Evolutionary conservation across 1,284 basidiomycete species (phyloP).

Genomic region (Flammula alnicola): DNA sequence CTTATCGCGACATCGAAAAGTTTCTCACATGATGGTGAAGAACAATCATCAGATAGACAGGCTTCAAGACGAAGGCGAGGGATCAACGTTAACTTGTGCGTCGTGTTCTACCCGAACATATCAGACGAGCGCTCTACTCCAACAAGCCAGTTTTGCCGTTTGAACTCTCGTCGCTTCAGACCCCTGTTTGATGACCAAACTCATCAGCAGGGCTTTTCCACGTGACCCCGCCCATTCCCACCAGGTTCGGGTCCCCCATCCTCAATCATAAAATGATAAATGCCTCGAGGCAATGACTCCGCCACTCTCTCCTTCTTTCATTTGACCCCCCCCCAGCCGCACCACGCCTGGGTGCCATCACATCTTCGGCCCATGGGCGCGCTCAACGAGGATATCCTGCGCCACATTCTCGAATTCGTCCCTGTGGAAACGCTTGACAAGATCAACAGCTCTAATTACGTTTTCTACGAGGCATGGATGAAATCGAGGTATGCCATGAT

Average conservation of each 20-base stretch:
- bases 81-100: too few relatives aligned
- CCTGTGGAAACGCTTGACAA: slow-evolving; percentile 26
- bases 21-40: too few relatives aligned
- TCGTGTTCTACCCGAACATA: too few relatives aligned
- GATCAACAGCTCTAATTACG: slow-evolving; percentile 34
- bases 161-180: too few relatives aligned
- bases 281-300: slow-evolving; percentile 17
- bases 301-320: not conserved
- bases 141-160: too few relatives aligned
- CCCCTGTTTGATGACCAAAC: too few relatives aligned
- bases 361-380: slow-evolving; percentile 6
- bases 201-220: too few relatives aligned
- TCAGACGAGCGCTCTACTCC: too few relatives aligned
- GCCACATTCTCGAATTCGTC: slow-evolving; percentile 34
- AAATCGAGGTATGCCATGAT: slow-evolving; percentile 33
- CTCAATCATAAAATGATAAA: not conserved
- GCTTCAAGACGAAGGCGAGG: too few relatives aligned
- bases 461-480: slow-evolving; percentile 34
- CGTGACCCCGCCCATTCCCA: not conserved
- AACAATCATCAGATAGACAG: too few relatives aligned
- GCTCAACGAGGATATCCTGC: slow-evolving; percentile 38
- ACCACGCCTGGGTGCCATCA: not conserved
- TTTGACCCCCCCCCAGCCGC: not conserved
- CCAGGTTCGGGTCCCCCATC: not conserved
- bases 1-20: too few relatives aligned